A percentile compares a stretch with the other conserved stretches of the same genome.
phyloP scores from a whole-genome alignment of 257 asterid genomes.

The Solanum virginianum region DNA sequence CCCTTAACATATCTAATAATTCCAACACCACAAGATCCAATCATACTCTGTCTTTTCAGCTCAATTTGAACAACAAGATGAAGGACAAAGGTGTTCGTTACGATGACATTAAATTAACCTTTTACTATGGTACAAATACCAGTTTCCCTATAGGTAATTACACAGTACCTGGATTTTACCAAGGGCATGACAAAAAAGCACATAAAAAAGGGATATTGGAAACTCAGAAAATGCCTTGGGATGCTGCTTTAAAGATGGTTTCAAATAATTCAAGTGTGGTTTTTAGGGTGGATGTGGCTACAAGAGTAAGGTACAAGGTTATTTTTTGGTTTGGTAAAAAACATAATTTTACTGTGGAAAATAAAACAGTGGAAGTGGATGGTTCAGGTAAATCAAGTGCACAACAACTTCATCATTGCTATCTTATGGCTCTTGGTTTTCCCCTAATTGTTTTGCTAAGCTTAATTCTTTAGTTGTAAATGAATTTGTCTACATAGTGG shows the following conservation, averaged over 20 bases:
- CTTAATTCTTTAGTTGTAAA: background rate
- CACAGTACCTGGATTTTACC: conserved; percentile 40
- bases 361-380: conserved; percentile 36
- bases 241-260: conserved; percentile 22
- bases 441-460: background rate
- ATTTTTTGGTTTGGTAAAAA: conserved; percentile 37
- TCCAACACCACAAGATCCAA: conserved; percentile 22
- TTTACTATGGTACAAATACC: conserved; percentile 21
- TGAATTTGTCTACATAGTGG: background rate
- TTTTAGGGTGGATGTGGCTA: conserved; percentile 43
- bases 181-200: conserved; percentile 57
- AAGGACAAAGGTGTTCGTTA: conserved; percentile 70
- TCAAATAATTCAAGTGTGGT: conserved; percentile 23
- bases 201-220: conserved; percentile 11
- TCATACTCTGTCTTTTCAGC: conserved; percentile 38
- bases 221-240: conserved; percentile 46
- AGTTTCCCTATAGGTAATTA: conserved; percentile 27
- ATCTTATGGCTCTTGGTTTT: background rate
- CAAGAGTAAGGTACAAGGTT: conserved; percentile 54
- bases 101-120: conserved; percentile 21
- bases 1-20: conserved; percentile 32
- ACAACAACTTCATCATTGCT: background rate
- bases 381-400: conserved; percentile 42
- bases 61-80: conserved; percentile 49
- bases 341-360: conserved; percentile 13